phyloP scores from a whole-genome alignment of 441 rosid species.

The Brassica balearica region DNA sequence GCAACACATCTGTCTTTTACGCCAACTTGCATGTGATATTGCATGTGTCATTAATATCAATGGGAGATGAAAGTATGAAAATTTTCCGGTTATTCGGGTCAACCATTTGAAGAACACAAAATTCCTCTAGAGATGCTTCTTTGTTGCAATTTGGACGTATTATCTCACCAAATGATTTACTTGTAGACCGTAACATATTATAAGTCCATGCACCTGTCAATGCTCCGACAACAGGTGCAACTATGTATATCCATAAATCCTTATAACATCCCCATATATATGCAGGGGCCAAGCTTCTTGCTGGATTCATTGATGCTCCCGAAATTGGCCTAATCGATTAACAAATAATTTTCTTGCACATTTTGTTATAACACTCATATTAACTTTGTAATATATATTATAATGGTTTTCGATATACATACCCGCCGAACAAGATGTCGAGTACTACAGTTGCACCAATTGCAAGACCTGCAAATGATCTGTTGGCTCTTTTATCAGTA shows the following conservation, averaged over 20 bases:
- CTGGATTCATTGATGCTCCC: conserved; percentile 66
- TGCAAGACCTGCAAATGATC: conserved; percentile 39
- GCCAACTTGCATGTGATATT: conserved; percentile 36
- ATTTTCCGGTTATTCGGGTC: conserved; percentile 17
- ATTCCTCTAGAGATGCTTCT: conserved; percentile 36
- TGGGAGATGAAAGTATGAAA: conserved; percentile 37
- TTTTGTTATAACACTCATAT: neutral
- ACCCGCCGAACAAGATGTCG: conserved; percentile 37
- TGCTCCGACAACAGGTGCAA: conserved; percentile 39
- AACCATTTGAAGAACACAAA: conserved; percentile 34
- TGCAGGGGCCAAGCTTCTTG: conserved; percentile 50
- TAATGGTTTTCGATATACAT: neutral
- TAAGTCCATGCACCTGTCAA: conserved; percentile 40
- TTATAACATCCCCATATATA: conserved; percentile 45
- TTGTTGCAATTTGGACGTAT: conserved; percentile 31
- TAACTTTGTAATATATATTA: neutral
- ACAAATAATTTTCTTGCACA: neutral
- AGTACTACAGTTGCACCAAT: conserved; percentile 41
- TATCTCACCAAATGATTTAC: conserved; percentile 34
- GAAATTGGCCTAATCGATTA: conserved; percentile 45
- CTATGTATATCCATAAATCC: conserved; percentile 37
- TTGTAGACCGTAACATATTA: conserved; percentile 34
- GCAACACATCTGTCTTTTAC: neutral
- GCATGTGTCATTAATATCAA: conserved; percentile 17
- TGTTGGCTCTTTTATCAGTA: conserved; percentile 55